Percentiles rank a stretch among this genome's conserved stretches.
Conservation (phyloP, 2,329 filamentous ascomycete genomes). For the Penicillium sp. region DNA sequence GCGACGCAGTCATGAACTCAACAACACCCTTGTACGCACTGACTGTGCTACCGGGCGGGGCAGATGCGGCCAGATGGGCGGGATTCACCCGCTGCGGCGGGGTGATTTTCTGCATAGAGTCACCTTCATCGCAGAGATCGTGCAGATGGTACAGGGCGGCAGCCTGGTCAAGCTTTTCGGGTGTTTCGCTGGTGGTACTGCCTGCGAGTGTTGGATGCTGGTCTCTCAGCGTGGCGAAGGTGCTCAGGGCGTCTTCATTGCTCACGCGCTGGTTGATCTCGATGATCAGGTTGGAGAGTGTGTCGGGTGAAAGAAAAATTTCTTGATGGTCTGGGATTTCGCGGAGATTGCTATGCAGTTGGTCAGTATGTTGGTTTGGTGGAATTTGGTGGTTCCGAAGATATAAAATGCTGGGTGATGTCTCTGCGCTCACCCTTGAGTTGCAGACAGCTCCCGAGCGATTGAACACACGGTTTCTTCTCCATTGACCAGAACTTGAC, state of each 20-base stretch:
- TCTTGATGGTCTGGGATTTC: constrained; percentile 66
- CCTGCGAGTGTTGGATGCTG: constrained; percentile 28
- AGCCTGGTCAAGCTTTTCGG: constrained; percentile 58
- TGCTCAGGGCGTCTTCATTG: constrained; percentile 24
- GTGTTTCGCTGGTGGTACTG: constrained; percentile 46
- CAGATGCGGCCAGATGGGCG: constrained; percentile 42
- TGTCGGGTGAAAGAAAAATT: constrained; percentile 78
- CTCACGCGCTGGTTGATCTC: constrained; percentile 81
- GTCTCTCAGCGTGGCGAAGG: constrained; percentile 18
- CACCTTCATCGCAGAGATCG: constrained; percentile 62
- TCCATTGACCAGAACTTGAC: background rate
- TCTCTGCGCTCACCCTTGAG: background rate
- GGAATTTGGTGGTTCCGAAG: background rate
- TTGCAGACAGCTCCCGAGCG: background rate
- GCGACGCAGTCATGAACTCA: constrained; percentile 22
- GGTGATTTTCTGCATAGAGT: constrained; percentile 63
- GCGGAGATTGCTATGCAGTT: constrained; percentile 29
- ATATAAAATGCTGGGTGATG: background rate
- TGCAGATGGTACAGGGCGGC: constrained; percentile 61
- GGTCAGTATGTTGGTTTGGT: constrained; percentile 9
- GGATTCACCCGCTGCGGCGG: constrained; percentile 57
- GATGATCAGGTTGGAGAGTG: constrained; percentile 81
- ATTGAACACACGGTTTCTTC: background rate
- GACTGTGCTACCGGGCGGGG: constrained; percentile 13
- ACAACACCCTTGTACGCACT: constrained; percentile 30